Conservation (phyloP, 1,284 basidiomycete species). For the Pseudozyma tsukubaensis region DNA sequence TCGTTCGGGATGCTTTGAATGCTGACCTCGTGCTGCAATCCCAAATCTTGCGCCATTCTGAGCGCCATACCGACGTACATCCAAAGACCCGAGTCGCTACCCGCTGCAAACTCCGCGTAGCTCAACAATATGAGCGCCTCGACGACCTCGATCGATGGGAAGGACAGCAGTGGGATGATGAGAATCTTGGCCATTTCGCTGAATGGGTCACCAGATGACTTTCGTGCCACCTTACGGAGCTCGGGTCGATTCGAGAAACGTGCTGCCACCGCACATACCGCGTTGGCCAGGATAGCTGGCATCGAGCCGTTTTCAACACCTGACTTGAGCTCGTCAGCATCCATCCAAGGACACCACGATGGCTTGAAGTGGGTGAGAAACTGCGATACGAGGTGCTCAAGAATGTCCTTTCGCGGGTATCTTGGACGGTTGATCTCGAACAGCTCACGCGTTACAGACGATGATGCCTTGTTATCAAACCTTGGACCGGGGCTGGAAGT, state of each 20-base stretch:
- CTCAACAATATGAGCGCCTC: slow-evolving; percentile 57
- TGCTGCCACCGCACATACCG: slow-evolving; percentile 57
- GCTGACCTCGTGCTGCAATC: slow-evolving; percentile 57
- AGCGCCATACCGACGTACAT: slow-evolving; percentile 62
- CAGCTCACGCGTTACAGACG: slow-evolving; percentile 53
- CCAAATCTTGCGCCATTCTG: slow-evolving; percentile 58
- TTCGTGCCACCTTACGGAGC: slow-evolving; percentile 47
- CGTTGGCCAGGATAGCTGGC: slow-evolving; percentile 59
- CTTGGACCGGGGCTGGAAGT: slow-evolving; percentile 23
- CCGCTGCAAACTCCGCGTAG: slow-evolving; percentile 59
- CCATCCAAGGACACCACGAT: slow-evolving; percentile 59
- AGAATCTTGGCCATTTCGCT: slow-evolving; percentile 63
- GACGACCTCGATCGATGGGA: slow-evolving; percentile 59
- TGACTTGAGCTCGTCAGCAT: slow-evolving; percentile 48
- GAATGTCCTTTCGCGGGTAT: slow-evolving; percentile 53
- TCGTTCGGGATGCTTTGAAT: slow-evolving; percentile 53
- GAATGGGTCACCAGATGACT: slow-evolving; percentile 56
- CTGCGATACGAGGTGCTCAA: slow-evolving; percentile 50
- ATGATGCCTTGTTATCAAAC: slow-evolving; percentile 42
- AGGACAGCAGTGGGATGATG: slow-evolving; percentile 60
- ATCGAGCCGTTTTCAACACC: slow-evolving; percentile 49
- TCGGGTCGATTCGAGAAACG: slow-evolving; percentile 54
- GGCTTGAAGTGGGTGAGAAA: slow-evolving; percentile 56
- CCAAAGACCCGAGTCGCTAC: slow-evolving; percentile 59
- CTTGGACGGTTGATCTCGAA: slow-evolving; percentile 59